Conservation (phyloP, 345 rosid species). For the Punica granatum region DNA sequence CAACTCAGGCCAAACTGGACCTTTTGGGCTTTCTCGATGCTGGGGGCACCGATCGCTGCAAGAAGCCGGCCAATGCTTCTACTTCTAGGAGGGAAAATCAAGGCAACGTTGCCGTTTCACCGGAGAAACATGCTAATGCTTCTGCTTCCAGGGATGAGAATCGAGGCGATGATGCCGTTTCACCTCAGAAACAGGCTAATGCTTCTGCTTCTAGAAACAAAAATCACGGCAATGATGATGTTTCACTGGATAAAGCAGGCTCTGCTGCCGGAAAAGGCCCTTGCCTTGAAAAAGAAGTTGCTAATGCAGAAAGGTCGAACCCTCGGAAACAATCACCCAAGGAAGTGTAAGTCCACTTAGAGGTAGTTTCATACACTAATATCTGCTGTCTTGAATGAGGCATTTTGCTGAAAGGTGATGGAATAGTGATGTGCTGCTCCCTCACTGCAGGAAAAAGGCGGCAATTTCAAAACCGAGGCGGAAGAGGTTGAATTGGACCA, state of each 20-base stretch:
- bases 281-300: not conserved
- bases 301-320: not conserved
- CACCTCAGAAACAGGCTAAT: not conserved
- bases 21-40: constrained; percentile 22
- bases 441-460: not conserved
- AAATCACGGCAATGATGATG: not conserved
- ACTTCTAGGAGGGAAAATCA: not conserved
- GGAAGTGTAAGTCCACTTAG: not conserved
- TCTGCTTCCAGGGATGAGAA: not conserved
- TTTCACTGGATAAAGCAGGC: not conserved
- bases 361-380: not conserved
- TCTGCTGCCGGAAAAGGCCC: not conserved
- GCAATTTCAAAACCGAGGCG: not conserved
- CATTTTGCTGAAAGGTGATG: not conserved
- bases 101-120: not conserved
- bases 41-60: not conserved
- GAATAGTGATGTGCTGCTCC: not conserved
- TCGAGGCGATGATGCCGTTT: not conserved
- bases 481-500: not conserved
- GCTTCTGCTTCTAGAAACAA: not conserved
- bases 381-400: not conserved
- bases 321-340: not conserved
- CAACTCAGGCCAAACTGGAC: constrained; percentile 18
- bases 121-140: not conserved
- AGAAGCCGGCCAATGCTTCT: not conserved